Conservation (phyloP, 768 basidiomycete species). For the Agaricus bisporus region DNA sequence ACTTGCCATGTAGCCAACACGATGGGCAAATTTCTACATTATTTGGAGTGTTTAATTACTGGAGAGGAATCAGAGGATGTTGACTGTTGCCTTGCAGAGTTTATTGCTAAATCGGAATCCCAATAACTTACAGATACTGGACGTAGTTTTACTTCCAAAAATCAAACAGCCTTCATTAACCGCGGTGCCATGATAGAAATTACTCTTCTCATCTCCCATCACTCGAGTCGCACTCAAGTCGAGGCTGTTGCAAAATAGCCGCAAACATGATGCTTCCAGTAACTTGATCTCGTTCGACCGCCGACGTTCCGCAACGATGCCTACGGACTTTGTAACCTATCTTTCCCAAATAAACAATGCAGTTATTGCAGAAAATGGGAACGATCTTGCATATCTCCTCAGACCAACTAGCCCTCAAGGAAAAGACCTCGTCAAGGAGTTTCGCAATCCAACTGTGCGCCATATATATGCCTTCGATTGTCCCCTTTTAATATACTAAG, state of each 20-base stretch:
- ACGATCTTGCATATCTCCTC: conserved; percentile 65
- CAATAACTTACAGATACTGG: no score
- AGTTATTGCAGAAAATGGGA: conserved; percentile 57
- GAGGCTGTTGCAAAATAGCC: not conserved
- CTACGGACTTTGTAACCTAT: conserved; percentile 56
- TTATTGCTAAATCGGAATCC: no score
- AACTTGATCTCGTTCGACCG: not conserved
- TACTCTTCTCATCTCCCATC: not conserved
- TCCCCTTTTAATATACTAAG: not conserved
- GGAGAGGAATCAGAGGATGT: no score
- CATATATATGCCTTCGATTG: not conserved
- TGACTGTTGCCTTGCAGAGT: no score
- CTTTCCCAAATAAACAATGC: conserved; percentile 56
- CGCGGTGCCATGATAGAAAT: no score
- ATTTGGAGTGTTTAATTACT: no score
- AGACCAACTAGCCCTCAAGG: conserved; percentile 74
- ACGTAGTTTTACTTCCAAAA: no score
- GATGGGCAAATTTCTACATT: no score
- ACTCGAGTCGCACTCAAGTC: not conserved
- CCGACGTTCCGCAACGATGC: conserved; percentile 18
- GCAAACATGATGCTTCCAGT: not conserved
- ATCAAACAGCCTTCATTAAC: no score
- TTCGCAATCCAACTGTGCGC: conserved; percentile 48
- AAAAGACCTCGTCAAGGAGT: conserved; percentile 69
- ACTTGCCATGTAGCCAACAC: no score